Base-by-base conservation (phyloP, 108 stramenopile species). In the Nitzschia sp. region DNA sequence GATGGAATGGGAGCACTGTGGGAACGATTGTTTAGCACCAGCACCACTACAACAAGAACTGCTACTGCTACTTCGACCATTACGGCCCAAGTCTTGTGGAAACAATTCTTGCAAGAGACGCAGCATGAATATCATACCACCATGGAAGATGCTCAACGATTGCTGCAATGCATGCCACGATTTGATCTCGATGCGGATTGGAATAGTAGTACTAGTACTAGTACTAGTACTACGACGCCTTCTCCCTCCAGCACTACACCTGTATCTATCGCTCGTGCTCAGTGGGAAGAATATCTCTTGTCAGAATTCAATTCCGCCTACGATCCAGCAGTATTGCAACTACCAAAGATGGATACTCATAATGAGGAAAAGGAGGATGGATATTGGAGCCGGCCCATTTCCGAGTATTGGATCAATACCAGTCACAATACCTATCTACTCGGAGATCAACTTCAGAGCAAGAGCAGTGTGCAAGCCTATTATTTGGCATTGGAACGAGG, bases 341-440 rank as follows among this genome's bases (percentile, higher is more conserved):
- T n/a, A n/a, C n/a, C n/a, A n/a, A n/a, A n/a, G n/a, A n/a, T n/a
- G n/a, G n/a, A n/a, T n/a, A n/a, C n/a, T n/a, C n/a, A n/a, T n/a
- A 36, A 48, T 44, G 60, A 45, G 32, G 70, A 82, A 15, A 72
- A 83, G 48, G 36, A 33, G 19, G 1, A 36, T 23, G 13, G 35
- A 30, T 62, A 72, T 53, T 66, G 86, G 89, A 86, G 73, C 29
- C 59, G 69, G 27, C 92, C 96, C 8, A 73, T 99, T 22, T 84
- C 90, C 16, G 63, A 93, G 44, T 99, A 98, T 70, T 98, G 84
- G 81, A 93, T 97, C 68, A 92, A 96, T 53, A 87, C 94, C 2
- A 84, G 85, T 41, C 99, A 99, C 90, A 99, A 99, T 63, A 97
- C 97, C 0, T 99, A 99, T 70, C 79, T 98, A 5, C 79, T 89